Evolutionary conservation across 129 eudicot species (phyloP).

Genomic region (Flaveria robusta): DNA sequence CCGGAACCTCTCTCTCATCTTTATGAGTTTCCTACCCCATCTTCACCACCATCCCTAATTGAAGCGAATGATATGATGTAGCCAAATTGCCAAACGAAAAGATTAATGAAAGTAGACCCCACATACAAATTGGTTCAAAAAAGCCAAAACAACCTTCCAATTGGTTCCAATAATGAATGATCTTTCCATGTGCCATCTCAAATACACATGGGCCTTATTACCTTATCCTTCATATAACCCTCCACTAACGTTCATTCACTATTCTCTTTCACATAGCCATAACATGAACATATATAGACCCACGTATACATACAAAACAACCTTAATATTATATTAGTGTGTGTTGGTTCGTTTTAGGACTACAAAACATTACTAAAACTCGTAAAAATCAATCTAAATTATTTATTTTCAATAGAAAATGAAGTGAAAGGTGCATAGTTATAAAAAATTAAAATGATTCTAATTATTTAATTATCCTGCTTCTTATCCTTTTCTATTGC

Average conservation of each 20-base stretch:
- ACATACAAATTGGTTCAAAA: conserved; percentile 33
- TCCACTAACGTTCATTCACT: conserved; percentile 23
- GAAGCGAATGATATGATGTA: background rate
- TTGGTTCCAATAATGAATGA: conserved; percentile 41
- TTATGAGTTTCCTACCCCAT: background rate
- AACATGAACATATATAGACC: conserved; percentile 12
- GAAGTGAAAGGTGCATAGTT: no score
- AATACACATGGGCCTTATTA: conserved; percentile 40
- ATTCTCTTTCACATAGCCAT: conserved; percentile 28
- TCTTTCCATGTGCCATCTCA: conserved; percentile 42
- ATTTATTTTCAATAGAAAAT: no score
- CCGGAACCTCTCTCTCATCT: background rate
- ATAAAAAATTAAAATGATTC: no score
- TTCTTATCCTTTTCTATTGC: no score
- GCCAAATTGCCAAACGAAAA: conserved; percentile 5
- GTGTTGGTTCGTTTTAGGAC: no score
- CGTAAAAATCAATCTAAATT: no score
- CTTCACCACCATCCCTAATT: background rate
- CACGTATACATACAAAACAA: background rate
- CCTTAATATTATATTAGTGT: background rate
- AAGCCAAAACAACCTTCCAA: conserved; percentile 36
- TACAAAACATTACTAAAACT: no score
- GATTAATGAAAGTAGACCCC: conserved; percentile 32
- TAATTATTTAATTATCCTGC: no score
- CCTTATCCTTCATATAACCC: conserved; percentile 32